phyloP scores from a whole-genome alignment of 106 monocot species.

The Allium fistulosum region DNA sequence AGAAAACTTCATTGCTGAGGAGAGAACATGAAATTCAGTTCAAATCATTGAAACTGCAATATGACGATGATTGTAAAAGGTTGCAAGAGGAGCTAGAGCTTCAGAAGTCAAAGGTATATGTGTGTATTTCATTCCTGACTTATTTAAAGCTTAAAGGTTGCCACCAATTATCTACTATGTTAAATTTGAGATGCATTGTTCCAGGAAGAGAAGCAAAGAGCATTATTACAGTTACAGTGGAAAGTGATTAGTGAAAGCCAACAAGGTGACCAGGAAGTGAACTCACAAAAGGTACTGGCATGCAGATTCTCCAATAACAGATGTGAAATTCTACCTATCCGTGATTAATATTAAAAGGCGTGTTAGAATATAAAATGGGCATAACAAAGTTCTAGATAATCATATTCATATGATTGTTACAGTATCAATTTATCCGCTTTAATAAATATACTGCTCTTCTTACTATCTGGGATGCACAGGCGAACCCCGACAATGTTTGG shows the following conservation, averaged over 20 bases:
- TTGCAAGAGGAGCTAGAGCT: slow-evolving; percentile 78
- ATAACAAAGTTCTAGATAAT: too few relatives aligned
- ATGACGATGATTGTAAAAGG: slow-evolving; percentile 75
- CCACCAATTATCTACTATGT: background rate
- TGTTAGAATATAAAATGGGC: too few relatives aligned
- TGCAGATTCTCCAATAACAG: background rate
- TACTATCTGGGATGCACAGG: background rate
- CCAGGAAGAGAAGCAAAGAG: slow-evolving; percentile 90
- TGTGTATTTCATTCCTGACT: too few relatives aligned
- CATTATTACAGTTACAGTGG: slow-evolving; percentile 86
- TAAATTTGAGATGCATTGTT: background rate
- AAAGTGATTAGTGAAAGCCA: slow-evolving; percentile 95
- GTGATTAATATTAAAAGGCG: too few relatives aligned
- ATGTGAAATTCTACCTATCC: too few relatives aligned
- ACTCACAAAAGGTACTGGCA: slow-evolving; percentile 67
- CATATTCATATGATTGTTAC: too few relatives aligned
- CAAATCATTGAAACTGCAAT: slow-evolving; percentile 55
- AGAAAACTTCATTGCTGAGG: slow-evolving; percentile 65
- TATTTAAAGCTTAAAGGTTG: background rate
- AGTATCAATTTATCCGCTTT: too few relatives aligned
- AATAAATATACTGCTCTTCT: too few relatives aligned
- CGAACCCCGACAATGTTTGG: background rate
- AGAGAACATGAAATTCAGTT: slow-evolving; percentile 97
- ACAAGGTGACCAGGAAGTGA: slow-evolving; percentile 79
- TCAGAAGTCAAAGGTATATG: slow-evolving; percentile 70